Evolutionary conservation across 1,284 basidiomycete species (phyloP).

Genomic region (Trichosporon sp.): DNA sequence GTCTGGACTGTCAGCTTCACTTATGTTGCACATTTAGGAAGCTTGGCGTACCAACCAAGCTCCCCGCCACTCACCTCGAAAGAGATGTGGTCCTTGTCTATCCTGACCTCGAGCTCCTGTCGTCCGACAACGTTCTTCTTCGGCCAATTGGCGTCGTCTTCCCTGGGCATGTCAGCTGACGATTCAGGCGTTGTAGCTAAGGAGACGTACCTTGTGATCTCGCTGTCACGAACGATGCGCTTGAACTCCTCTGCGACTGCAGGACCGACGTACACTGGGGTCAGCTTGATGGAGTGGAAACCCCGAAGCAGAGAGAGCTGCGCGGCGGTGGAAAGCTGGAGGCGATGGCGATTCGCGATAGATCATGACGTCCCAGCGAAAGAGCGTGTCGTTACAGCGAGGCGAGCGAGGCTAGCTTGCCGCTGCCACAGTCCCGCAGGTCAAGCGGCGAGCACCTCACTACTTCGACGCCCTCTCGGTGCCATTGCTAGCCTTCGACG

Average conservation of each 20-base stretch:
- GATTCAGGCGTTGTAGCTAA: not conserved
- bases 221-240: conserved; percentile 87
- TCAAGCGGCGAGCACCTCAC: too few species aligned
- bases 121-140: conserved; percentile 98
- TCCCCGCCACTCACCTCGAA: conserved; percentile 68
- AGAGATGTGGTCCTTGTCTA: conserved; percentile 93
- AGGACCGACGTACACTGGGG: conserved; percentile 85
- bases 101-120: conserved; percentile 90
- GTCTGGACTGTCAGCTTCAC: conserved; percentile 56
- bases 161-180: conserved; percentile 54
- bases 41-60: not conserved
- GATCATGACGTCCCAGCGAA: too few species aligned
- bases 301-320: too few species aligned
- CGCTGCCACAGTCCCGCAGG: too few species aligned
- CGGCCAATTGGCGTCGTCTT: conserved; percentile 97
- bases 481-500: too few species aligned
- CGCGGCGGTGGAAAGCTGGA: too few species aligned
- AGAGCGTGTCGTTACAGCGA: too few species aligned
- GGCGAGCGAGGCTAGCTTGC: too few species aligned
- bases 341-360: too few species aligned
- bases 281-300: conserved; percentile 5
- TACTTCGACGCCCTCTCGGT: too few species aligned
- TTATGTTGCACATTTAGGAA: not conserved
- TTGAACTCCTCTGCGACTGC: conserved; percentile 89
- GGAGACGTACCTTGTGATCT: conserved; percentile 79